A percentile compares a stretch with the other conserved stretches of the same genome.
These are phyloP conservation scores for Macrophomina pseudophaseolina DNA, from an alignment of 2,329 filamentous ascomycete species.

Conservation along the genomic window DNA sequence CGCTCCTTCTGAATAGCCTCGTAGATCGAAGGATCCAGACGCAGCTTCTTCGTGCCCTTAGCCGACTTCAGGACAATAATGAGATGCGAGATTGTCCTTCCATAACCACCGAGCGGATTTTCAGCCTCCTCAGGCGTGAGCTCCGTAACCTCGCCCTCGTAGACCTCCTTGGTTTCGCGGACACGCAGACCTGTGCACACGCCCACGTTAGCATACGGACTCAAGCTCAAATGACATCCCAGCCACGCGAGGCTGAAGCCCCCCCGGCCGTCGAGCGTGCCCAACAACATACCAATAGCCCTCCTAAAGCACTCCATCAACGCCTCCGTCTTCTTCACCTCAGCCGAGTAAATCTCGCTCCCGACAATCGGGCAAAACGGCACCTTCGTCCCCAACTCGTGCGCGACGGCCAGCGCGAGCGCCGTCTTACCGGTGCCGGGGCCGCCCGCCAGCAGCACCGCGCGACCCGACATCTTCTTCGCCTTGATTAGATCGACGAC, in stretches of 20 bases:
- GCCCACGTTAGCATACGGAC: not conserved
- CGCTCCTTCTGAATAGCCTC: slow-evolving; percentile 99
- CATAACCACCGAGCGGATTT: slow-evolving; percentile 95
- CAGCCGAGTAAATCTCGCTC: slow-evolving; percentile 95
- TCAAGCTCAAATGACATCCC: not conserved
- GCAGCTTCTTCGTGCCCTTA: slow-evolving; percentile 96
- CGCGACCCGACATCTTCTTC: slow-evolving; percentile 97
- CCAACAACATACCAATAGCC: slow-evolving; percentile 72
- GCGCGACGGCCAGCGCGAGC: slow-evolving; percentile 90
- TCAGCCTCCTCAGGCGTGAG: slow-evolving; percentile 97
- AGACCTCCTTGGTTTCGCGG: slow-evolving; percentile 98
- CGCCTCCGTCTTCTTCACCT: slow-evolving; percentile 99
- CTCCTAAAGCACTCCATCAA: slow-evolving; percentile 99
- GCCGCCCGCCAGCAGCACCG: slow-evolving; percentile 89
- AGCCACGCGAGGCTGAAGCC: not conserved
- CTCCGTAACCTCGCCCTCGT: slow-evolving; percentile 98
- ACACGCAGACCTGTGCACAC: slow-evolving; percentile 73
- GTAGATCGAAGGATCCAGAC: slow-evolving; percentile 97
- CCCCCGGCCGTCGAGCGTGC: not conserved
- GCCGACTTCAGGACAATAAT: slow-evolving; percentile 94
- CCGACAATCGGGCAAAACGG: slow-evolving; percentile 98
- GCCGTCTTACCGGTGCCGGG: slow-evolving; percentile 98
- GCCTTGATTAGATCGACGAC: slow-evolving; percentile 94
- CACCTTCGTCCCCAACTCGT: slow-evolving; percentile 97
- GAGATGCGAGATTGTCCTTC: slow-evolving; percentile 95